Evolutionary conservation across 2,329 filamentous ascomycete genomes (phyloP), one percentile per base, ranked within the genome.

Genomic region (Ramularia endophylla): DNA sequence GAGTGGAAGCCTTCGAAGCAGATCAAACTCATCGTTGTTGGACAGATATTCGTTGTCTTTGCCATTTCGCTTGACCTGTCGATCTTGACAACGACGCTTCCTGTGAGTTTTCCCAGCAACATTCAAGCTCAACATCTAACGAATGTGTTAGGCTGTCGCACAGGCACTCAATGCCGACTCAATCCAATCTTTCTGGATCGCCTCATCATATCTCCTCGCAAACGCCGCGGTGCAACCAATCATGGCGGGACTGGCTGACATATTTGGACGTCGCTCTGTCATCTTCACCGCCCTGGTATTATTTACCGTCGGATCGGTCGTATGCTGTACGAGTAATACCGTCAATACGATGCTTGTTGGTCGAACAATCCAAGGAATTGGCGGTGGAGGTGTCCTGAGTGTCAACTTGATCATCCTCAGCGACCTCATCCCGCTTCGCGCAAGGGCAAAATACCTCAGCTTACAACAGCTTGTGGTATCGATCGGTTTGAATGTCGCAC

Each of bases 21-120:
- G 41, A 64, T 71, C 47, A 67, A 60, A 55, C 52, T 67, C 13
- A 58, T 70, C 18, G 60, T 72, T 47, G 50, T 61, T 18, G 66
- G 63, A 8, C 56, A 73, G 19, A 60, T 65, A 17, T 47, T 71
- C 20, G 56, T 72, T 29, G 67, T 69, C 5, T 63, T 73, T 51
- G 68, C 73, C 61, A 71, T 74, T 29, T 65, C 67, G 3, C 64
- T 74, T 28, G 69, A 75, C 50, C 65, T 67, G 8, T 72, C 70
- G 0, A 66, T 73, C 22, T 54, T 74, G 30, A 68, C 71, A 5
- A 61, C 70, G 6, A 59, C 67, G 1, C 48, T 74, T 27, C 66
- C 72, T 11, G 68, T 70, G 39, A 19, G 17, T 11, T 31, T 5
- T 2, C 29, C n/a, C 17, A 3, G 2, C 6, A 4, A 8, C 6